phyloP scores from a whole-genome alignment of 2,329 filamentous ascomycete species.

The Alternaria triticimaculans region DNA sequence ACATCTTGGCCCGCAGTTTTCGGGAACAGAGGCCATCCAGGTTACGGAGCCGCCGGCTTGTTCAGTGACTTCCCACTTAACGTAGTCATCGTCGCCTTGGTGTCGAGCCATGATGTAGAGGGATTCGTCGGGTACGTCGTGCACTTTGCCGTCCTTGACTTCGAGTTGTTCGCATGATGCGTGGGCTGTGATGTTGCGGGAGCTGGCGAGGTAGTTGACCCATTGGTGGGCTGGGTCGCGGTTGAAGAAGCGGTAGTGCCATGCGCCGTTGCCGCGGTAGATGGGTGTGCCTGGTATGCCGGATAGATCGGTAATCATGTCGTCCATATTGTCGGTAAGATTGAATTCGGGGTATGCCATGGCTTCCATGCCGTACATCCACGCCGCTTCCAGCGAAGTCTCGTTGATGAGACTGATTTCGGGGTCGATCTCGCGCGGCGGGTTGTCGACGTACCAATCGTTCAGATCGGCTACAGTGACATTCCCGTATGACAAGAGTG shows the following conservation, averaged over 20 bases:
- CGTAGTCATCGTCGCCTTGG: no score
- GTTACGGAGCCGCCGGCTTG: no score
- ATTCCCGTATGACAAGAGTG: conserved; percentile 36
- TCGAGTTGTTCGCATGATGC: conserved; percentile 32
- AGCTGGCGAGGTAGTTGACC: conserved; percentile 35
- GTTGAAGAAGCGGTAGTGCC: conserved; percentile 43
- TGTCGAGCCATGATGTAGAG: no score
- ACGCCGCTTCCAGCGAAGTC: conserved; percentile 33
- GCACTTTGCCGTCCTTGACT: no score
- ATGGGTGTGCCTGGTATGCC: conserved; percentile 32
- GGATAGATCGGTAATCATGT: conserved; percentile 23
- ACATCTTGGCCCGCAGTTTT: conserved; percentile 38
- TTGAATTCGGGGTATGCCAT: conserved; percentile 28
- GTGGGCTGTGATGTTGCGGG: conserved; percentile 26
- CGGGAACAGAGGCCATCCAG: no score
- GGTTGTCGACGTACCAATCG: conserved; percentile 24
- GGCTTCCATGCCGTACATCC: conserved; percentile 40
- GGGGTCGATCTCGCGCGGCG: background rate
- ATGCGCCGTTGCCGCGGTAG: conserved; percentile 29
- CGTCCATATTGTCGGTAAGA: conserved; percentile 12
- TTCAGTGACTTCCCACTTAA: no score
- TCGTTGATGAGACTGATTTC: conserved; percentile 8
- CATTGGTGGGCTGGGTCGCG: conserved; percentile 39
- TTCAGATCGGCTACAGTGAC: conserved; percentile 37
- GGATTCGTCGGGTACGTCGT: no score